Conservation (phyloP, 352 stramenopile genomes). For the Phytophthora ramorum region DNA sequence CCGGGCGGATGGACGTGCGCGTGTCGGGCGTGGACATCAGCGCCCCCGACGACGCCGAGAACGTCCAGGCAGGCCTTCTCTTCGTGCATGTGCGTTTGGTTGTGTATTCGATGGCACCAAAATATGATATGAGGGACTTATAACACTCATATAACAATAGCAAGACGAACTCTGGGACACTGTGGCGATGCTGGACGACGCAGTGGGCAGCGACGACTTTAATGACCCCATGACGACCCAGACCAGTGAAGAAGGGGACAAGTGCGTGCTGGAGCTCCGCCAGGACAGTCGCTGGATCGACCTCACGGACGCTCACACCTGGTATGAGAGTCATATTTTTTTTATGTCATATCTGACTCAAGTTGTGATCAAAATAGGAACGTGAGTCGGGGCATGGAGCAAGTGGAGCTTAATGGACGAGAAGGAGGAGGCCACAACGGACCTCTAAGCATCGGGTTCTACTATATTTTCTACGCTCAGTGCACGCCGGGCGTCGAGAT, state of each 20-base stretch:
- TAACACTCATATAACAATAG: constrained; percentile 14
- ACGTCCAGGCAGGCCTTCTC: constrained; percentile 54
- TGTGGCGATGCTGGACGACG: constrained; percentile 54
- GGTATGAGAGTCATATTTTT: constrained; percentile 26
- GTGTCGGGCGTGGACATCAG: constrained; percentile 59
- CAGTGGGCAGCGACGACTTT: constrained; percentile 20
- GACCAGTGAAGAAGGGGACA: constrained; percentile 12
- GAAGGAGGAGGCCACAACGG: constrained; percentile 21
- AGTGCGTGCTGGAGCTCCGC: constrained; percentile 58
- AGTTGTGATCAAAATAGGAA: constrained; percentile 43
- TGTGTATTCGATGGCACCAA: background rate
- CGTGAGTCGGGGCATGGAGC: constrained; percentile 46
- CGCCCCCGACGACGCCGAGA: background rate
- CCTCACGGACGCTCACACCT: constrained; percentile 58
- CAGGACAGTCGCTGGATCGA: constrained; percentile 68
- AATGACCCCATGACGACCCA: constrained; percentile 13
- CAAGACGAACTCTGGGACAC: constrained; percentile 68
- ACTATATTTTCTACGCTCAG: constrained; percentile 90
- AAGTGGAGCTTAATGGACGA: constrained; percentile 21
- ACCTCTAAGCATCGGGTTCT: constrained; percentile 68
- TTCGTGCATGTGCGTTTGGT: constrained; percentile 54
- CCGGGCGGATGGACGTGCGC: constrained; percentile 74
- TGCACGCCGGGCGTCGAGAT: constrained; percentile 78
- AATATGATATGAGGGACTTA: too few relatives aligned
- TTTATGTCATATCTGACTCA: background rate